A percentile compares a stretch with the other conserved stretches of the same genome.
Conservation (phyloP, 495 filamentous ascomycete genomes). For the Trichoderma gamsii region DNA sequence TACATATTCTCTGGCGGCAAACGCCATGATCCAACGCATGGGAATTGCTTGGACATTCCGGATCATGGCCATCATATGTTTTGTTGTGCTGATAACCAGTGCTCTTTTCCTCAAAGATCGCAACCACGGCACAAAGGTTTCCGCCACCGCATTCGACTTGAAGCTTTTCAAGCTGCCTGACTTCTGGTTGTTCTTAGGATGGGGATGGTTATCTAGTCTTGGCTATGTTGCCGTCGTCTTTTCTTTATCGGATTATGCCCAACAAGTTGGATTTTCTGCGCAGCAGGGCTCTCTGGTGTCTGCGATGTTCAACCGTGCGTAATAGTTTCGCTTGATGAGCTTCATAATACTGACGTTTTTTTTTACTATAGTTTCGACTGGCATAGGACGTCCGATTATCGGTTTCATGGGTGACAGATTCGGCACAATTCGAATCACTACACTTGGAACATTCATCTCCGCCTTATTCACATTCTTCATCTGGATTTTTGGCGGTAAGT, state of each 20-base stretch:
- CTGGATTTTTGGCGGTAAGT: slow-evolving; percentile 55
- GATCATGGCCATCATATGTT: slow-evolving; percentile 47
- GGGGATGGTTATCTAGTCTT: slow-evolving; percentile 61
- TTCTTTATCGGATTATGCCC: slow-evolving; percentile 58
- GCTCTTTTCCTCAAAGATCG: slow-evolving; percentile 49
- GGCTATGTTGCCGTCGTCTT: slow-evolving; percentile 62
- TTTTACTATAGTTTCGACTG: background rate
- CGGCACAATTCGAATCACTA: slow-evolving; percentile 59
- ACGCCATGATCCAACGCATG: slow-evolving; percentile 48
- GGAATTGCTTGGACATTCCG: slow-evolving; percentile 54
- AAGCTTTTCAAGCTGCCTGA: slow-evolving; percentile 48
- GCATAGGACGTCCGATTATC: slow-evolving; percentile 56
- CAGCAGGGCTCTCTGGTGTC: slow-evolving; percentile 59
- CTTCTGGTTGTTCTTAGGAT: slow-evolving; percentile 55
- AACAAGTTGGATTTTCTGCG: slow-evolving; percentile 50
- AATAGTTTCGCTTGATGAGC: slow-evolving; percentile 23
- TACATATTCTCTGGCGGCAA: slow-evolving; percentile 43
- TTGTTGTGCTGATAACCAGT: slow-evolving; percentile 46
- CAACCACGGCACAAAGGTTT: background rate
- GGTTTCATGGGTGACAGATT: slow-evolving; percentile 56
- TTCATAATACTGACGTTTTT: background rate
- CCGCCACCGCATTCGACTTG: slow-evolving; percentile 46
- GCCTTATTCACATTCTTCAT: slow-evolving; percentile 47
- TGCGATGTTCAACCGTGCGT: slow-evolving; percentile 60
- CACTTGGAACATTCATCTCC: slow-evolving; percentile 17